Conservation (phyloP, 129 eudicot species). For the Lactuca saligna region DNA sequence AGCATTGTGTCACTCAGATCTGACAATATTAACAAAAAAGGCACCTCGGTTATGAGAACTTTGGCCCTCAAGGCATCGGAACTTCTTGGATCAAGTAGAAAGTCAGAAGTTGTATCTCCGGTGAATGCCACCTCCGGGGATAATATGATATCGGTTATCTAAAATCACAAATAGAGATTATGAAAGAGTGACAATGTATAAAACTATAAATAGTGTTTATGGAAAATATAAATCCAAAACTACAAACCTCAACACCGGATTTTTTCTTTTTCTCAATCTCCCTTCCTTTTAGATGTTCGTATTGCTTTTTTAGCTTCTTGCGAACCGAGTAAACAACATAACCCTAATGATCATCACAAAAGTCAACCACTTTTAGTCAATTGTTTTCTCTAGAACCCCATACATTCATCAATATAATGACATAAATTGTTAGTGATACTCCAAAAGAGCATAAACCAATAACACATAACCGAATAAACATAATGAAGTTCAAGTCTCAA, state of each 20-base stretch:
- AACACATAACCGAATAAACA: too few species aligned
- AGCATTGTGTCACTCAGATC: not conserved
- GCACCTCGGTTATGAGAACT: slow-evolving; percentile 89
- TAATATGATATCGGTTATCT: slow-evolving; percentile 87
- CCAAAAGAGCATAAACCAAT: too few species aligned
- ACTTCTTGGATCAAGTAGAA: slow-evolving; percentile 82
- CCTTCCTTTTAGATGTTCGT: slow-evolving; percentile 78
- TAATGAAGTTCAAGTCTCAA: too few species aligned
- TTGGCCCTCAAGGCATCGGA: slow-evolving; percentile 96
- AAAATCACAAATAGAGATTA: slow-evolving; percentile 12
- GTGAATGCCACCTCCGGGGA: slow-evolving; percentile 97
- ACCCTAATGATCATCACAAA: slow-evolving; percentile 52
- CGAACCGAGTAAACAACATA: slow-evolving; percentile 86
- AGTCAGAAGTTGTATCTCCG: slow-evolving; percentile 89
- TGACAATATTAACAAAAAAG: not conserved
- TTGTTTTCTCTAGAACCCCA: not conserved
- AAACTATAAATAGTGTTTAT: not conserved
- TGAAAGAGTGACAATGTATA: not conserved
- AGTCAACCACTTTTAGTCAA: not conserved
- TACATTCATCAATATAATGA: not conserved
- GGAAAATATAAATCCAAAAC: not conserved
- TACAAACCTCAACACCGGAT: slow-evolving; percentile 89
- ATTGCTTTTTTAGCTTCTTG: slow-evolving; percentile 90
- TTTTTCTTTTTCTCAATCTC: slow-evolving; percentile 90
- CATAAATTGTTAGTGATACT: too few species aligned